Percentiles rank a stretch among this genome's conserved stretches.
phyloP scores from a whole-genome alignment of 2,329 filamentous ascomycete genomes.

The Botrytis hyacinthi region DNA sequence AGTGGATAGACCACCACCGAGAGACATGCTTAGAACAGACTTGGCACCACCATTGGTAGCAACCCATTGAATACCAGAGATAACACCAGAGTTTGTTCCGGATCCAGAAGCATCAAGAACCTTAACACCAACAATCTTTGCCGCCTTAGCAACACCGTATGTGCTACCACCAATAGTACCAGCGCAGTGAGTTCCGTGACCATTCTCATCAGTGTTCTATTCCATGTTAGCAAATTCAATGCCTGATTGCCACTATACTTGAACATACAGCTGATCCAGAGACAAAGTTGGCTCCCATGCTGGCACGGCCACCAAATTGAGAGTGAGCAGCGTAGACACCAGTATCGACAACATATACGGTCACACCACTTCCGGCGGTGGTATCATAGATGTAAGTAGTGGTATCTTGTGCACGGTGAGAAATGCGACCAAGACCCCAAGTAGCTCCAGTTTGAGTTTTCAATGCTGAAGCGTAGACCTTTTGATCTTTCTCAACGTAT shows the following conservation, averaged over 20 bases:
- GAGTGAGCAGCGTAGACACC: slow-evolving; percentile 39
- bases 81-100: slow-evolving; percentile 40
- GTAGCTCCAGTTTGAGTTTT: slow-evolving; percentile 33
- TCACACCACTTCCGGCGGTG: slow-evolving; percentile 38
- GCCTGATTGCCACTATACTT: slow-evolving; percentile 17
- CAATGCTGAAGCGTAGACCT: slow-evolving; percentile 36
- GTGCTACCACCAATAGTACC: slow-evolving; percentile 40
- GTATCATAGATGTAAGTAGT: slow-evolving; percentile 39
- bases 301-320: slow-evolving; percentile 41
- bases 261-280: slow-evolving; percentile 30
- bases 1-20: slow-evolving; percentile 47
- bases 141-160: slow-evolving; percentile 44
- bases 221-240: slow-evolving; percentile 11
- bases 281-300: slow-evolving; percentile 39
- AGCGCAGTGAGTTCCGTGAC: slow-evolving; percentile 46
- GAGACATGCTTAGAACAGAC: slow-evolving; percentile 55
- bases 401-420: slow-evolving; percentile 31
- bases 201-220: slow-evolving; percentile 41
- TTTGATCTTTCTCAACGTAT: slow-evolving; percentile 36
- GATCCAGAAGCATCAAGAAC: slow-evolving; percentile 38
- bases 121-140: slow-evolving; percentile 43
- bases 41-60: slow-evolving; percentile 30
- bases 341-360: slow-evolving; percentile 42
- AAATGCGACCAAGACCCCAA: slow-evolving; percentile 40
- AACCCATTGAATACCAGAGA: slow-evolving; percentile 42